These are phyloP conservation scores for Neurospora discreta DNA, from an alignment of 495 filamentous ascomycete species.

Conservation along the genomic window DNA sequence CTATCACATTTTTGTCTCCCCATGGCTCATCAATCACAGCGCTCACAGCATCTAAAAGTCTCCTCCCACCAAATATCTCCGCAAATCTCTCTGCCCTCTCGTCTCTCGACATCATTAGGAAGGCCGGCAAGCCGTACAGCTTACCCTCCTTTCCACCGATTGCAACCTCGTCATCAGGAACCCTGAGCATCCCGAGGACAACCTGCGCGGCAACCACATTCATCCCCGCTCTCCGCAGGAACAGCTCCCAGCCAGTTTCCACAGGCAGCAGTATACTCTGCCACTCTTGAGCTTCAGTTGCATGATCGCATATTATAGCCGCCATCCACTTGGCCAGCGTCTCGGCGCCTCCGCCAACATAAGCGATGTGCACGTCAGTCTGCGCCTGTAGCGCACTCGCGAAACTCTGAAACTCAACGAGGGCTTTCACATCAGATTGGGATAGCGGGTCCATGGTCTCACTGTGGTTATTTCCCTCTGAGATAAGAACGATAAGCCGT, in stretches of 20 bases:
- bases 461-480: constrained; percentile 33
- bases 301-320: constrained; percentile 30
- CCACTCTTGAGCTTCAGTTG: constrained; percentile 17
- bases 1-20: constrained; percentile 9
- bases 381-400: constrained; percentile 23
- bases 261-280: constrained; percentile 25
- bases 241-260: constrained; percentile 63
- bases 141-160: constrained; percentile 6
- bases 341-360: constrained; percentile 46
- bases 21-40: constrained; percentile 25
- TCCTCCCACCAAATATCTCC: constrained; percentile 39
- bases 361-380: constrained; percentile 33
- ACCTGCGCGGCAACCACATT: constrained; percentile 75
- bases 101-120: constrained; percentile 44
- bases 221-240: constrained; percentile 60
- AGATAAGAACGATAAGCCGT: constrained; percentile 58
- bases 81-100: constrained; percentile 36
- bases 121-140: constrained; percentile 39
- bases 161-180: constrained; percentile 15
- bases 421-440: constrained; percentile 37
- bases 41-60: constrained; percentile 40
- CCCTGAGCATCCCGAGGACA: constrained; percentile 43
- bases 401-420: constrained; percentile 46
- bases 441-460: constrained; percentile 28
- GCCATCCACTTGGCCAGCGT: constrained; percentile 50